phyloP scores from a whole-genome alignment of 495 filamentous ascomycete genomes.

The Zalerion maritima region DNA sequence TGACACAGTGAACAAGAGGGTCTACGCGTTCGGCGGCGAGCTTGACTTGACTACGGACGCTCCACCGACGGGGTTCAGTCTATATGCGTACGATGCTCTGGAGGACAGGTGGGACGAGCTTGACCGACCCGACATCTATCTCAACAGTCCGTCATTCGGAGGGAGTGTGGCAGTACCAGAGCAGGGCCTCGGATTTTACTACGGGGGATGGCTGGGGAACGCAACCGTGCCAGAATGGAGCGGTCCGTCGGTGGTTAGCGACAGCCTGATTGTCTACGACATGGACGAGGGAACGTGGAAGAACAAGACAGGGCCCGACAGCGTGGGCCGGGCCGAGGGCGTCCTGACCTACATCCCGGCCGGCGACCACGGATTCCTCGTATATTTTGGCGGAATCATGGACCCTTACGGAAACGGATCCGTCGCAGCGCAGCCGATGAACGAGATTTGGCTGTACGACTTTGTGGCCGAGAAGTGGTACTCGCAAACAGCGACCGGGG shows the following conservation, averaged over 20 bases:
- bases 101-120: constrained; percentile 28
- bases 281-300: constrained; percentile 25
- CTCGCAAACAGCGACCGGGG: constrained; percentile 45
- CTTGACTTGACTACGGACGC: constrained; percentile 14
- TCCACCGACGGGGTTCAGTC: constrained; percentile 18
- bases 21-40: constrained; percentile 31
- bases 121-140: constrained; percentile 7
- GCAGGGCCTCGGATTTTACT: constrained; percentile 16
- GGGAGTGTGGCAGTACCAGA: constrained; percentile 11
- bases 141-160: constrained; percentile 12
- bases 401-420: constrained; percentile 17
- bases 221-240: constrained; percentile 29
- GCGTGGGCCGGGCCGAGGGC: constrained; percentile 25
- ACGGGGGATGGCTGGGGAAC: constrained; percentile 34
- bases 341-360: constrained; percentile 34
- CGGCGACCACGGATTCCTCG: constrained; percentile 35
- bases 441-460: constrained; percentile 54
- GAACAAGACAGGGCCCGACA: constrained; percentile 32
- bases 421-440: constrained; percentile 16
- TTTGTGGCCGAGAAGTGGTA: constrained; percentile 43
- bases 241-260: constrained; percentile 23
- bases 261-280: constrained; percentile 27
- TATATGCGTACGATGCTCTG: constrained; percentile 31
- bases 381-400: constrained; percentile 37
- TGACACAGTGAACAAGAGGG: constrained; percentile 28